Evolutionary conservation across 495 filamentous ascomycete species (phyloP).

Genomic region (Sordaria brevicollis): DNA sequence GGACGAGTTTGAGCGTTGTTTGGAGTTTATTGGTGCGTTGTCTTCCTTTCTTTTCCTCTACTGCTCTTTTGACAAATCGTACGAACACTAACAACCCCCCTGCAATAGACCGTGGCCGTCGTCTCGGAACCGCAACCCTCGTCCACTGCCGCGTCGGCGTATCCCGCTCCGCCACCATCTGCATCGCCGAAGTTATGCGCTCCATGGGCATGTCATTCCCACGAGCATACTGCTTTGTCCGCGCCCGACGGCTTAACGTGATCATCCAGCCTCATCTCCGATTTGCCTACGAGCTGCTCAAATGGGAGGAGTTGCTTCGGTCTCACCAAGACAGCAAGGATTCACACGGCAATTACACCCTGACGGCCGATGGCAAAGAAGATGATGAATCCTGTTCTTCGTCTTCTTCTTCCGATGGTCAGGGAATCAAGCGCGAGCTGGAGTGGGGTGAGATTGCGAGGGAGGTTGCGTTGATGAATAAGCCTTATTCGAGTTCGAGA

Average conservation of each 20-base stretch:
- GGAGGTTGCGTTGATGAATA: slow-evolving; percentile 92
- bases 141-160: slow-evolving; percentile 97
- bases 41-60: neutral
- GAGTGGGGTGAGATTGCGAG: slow-evolving; percentile 85
- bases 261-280: slow-evolving; percentile 54
- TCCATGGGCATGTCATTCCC: slow-evolving; percentile 71
- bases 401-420: neutral
- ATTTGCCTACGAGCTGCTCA: slow-evolving; percentile 65
- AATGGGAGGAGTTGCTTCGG: slow-evolving; percentile 73
- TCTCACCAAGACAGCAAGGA: slow-evolving; percentile 4
- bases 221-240: slow-evolving; percentile 90
- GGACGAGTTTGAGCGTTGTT: slow-evolving; percentile 74
- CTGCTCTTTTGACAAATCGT: neutral
- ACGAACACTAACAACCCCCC: neutral
- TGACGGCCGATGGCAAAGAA: slow-evolving; percentile 9
- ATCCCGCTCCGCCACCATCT: slow-evolving; percentile 90
- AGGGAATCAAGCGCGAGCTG: slow-evolving; percentile 53
- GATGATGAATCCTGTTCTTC: slow-evolving; percentile 13
- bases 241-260: slow-evolving; percentile 70
- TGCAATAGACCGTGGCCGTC: slow-evolving; percentile 58
- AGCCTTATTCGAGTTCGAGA: slow-evolving; percentile 59
- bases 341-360: neutral
- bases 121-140: slow-evolving; percentile 70
- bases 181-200: slow-evolving; percentile 96
- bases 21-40: slow-evolving; percentile 81